phyloP scores from a whole-genome alignment of 805 yeast species.

The Saccharomycodes ludwigii region DNA sequence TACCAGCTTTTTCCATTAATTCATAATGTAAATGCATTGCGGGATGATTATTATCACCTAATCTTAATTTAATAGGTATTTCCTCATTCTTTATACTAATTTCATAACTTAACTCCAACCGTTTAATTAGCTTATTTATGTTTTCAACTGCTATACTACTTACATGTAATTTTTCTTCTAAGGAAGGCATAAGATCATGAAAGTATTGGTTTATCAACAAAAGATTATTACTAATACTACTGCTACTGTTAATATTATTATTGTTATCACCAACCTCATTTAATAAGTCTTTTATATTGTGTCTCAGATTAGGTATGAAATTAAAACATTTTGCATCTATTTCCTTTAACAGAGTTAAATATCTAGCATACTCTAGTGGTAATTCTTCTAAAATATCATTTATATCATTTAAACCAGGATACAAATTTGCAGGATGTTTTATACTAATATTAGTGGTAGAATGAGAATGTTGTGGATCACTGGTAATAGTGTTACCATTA shows the following conservation, averaged over 20 bases:
- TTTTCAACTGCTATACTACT: slow-evolving; percentile 83
- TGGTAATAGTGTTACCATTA: too few relatives aligned
- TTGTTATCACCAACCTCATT: too few relatives aligned
- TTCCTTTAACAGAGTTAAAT: slow-evolving; percentile 79
- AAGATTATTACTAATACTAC: slow-evolving; percentile 18
- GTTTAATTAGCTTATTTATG: slow-evolving; percentile 49
- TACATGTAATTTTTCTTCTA: slow-evolving; percentile 96
- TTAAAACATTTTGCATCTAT: slow-evolving; percentile 88
- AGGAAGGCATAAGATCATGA: slow-evolving; percentile 72
- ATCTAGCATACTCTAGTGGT: slow-evolving; percentile 72
- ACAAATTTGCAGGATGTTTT: slow-evolving; percentile 33
- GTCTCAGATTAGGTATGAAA: slow-evolving; percentile 54
- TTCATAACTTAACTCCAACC: slow-evolving; percentile 74
- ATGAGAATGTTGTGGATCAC: background rate
- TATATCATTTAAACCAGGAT: slow-evolving; percentile 85
- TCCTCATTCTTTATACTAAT: slow-evolving; percentile 56
- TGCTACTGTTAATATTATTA: too few relatives aligned
- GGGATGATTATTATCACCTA: slow-evolving; percentile 79
- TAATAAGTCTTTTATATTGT: slow-evolving; percentile 38
- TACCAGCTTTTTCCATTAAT: slow-evolving; percentile 19
- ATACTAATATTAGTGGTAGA: slow-evolving; percentile 9
- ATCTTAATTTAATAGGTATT: slow-evolving; percentile 65
- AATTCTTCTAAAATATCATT: slow-evolving; percentile 84
- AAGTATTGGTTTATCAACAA: slow-evolving; percentile 29
- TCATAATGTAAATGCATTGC: slow-evolving; percentile 47